A percentile compares a stretch with the other conserved stretches of the same genome.
Conservation (phyloP, 2,329 filamentous ascomycete species). For the Zymoseptoria passerinii region DNA sequence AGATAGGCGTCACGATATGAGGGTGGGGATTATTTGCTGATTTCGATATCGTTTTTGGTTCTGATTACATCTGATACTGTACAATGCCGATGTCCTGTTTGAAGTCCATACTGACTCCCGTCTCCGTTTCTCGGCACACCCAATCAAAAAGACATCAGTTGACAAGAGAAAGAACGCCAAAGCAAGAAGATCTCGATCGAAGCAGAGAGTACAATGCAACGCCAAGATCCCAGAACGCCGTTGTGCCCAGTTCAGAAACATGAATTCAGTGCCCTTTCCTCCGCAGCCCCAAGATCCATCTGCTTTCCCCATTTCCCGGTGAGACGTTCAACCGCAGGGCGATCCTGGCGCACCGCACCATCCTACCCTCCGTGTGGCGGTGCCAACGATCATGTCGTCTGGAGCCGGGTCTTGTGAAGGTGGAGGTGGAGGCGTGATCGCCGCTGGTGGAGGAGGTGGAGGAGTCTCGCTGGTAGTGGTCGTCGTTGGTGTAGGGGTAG, state of each 20-base stretch:
- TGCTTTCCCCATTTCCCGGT: no score
- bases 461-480: neutral
- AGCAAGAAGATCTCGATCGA: neutral
- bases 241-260: neutral
- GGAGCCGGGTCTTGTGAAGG: neutral
- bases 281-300: no score
- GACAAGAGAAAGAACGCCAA: neutral
- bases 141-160: neutral
- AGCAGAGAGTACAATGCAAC: neutral
- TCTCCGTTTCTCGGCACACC: neutral
- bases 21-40: neutral
- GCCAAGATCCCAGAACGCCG: neutral
- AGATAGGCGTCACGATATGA: neutral
- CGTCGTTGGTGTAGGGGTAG: neutral
- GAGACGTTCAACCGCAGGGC: neutral
- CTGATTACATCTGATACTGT: neutral
- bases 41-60: neutral
- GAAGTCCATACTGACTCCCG: neutral
- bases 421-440: neutral
- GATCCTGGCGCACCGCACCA: neutral
- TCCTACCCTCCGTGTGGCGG: neutral
- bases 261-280: neutral
- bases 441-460: neutral
- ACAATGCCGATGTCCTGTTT: neutral
- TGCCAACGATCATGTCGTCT: neutral